Base-by-base conservation (phyloP, 1,284 basidiomycete genomes). In the Exobasidium rhododendri region DNA sequence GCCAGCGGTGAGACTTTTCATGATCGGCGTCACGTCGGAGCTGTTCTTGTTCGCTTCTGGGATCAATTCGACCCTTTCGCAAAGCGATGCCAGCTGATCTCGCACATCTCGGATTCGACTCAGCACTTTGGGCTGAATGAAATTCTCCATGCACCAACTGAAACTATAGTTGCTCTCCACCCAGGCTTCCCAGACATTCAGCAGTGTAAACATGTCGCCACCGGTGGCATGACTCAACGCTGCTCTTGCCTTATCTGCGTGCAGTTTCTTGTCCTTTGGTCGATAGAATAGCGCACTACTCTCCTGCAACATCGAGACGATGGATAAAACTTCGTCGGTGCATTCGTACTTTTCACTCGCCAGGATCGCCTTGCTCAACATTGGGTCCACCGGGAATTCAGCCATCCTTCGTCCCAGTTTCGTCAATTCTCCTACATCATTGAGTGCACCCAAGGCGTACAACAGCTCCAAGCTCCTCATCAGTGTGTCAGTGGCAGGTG, bases 161-260 rank as follows among this genome's bases (percentile, higher is more conserved):
- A 65, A 63, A 58, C 90, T 92, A 80, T 94, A 98, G 75, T 91
- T 92, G 43, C 91, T 91, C 73, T 98, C 94, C 28, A 91, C 91
- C 94, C 94, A 99, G 79, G 97, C 93, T 78, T 97, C 91, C 89
- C 92, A 98, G 5, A 97, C 92, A 78, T 97, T 97, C 46, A 97
- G 85, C 58, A 97, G 82, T 2, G 94, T 97, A 78, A 98, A 97
- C 82, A 97, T 94, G 76, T 99, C 96, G 17, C 96, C 94, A n/a
- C 93, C 96, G 4, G 52, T 55, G 0, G 89, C 83, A 51, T 90
- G 91, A 56, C 94, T 87, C 80, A 97, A 98, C 77, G 96, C 97
- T 80, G 96, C 91, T 58, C 94, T 86, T 2, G 94, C 94, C 81
- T 96, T 92, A 76, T 97, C 94, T 3, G 80, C 81, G 51, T 82